phyloP scores from a whole-genome alignment of 768 basidiomycete species.

The Pleurotus djamor region DNA sequence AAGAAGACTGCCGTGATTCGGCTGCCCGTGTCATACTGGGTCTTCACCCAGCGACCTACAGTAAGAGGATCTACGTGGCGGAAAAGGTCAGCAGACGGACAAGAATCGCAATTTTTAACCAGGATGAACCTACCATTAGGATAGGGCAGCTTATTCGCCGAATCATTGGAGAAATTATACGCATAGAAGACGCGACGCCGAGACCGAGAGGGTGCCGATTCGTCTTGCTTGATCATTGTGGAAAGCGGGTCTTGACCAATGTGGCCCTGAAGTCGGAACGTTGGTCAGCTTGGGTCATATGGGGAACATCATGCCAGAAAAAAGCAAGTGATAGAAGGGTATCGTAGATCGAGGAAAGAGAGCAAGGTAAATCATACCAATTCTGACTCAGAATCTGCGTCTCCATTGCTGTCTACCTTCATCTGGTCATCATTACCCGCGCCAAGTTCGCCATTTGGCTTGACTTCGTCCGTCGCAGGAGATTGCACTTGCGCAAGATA shows the following conservation, averaged over 20 bases:
- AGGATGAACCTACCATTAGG: slow-evolving; percentile 46
- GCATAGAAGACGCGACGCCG: slow-evolving; percentile 54
- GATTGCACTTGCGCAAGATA: slow-evolving; percentile 10
- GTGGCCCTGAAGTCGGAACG: slow-evolving; percentile 39
- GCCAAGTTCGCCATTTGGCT: slow-evolving; percentile 4
- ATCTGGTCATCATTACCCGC: slow-evolving; percentile 10
- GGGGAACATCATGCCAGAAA: too few relatives aligned
- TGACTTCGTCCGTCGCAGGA: slow-evolving; percentile 6
- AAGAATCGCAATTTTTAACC: neutral
- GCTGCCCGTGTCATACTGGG: slow-evolving; percentile 53
- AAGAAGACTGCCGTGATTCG: slow-evolving; percentile 64
- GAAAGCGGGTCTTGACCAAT: slow-evolving; percentile 74
- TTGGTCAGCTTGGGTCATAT: neutral
- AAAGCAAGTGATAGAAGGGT: neutral
- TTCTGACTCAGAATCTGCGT: slow-evolving; percentile 11
- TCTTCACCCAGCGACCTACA: slow-evolving; percentile 61
- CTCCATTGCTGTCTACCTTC: slow-evolving; percentile 7
- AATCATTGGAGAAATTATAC: slow-evolving; percentile 32
- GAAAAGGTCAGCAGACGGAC: neutral
- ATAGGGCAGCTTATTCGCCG: slow-evolving; percentile 51
- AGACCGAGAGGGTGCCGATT: slow-evolving; percentile 55
- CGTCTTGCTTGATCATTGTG: slow-evolving; percentile 74
- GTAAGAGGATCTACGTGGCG: slow-evolving; percentile 44
- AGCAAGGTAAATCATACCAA: slow-evolving; percentile 8
- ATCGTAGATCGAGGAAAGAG: neutral